These are phyloP conservation scores for Tolypocladium nubicola DNA, from an alignment of 2,329 filamentous ascomycete species.

Conservation along the genomic window DNA sequence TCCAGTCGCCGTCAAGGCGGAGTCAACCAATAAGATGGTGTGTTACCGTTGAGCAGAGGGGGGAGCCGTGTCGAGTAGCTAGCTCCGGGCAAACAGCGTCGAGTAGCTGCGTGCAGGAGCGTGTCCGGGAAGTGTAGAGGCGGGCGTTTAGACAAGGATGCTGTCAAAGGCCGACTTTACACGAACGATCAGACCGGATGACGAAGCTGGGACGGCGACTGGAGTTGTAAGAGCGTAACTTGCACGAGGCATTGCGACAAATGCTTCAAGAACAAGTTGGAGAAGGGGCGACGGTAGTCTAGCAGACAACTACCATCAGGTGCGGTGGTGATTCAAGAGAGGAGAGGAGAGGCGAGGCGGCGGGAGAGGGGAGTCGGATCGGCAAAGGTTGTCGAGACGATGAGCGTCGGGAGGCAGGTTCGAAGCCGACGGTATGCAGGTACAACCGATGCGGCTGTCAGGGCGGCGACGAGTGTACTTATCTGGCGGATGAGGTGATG, in stretches of 20 bases:
- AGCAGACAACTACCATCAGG: slow-evolving; percentile 3
- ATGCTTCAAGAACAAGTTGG: slow-evolving; percentile 18
- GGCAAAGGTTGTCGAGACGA: not conserved
- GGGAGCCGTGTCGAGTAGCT: slow-evolving; percentile 22
- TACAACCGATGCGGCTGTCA: slow-evolving; percentile 13
- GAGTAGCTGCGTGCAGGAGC: slow-evolving; percentile 22
- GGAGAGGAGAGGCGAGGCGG: not conserved
- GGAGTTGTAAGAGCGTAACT: slow-evolving; percentile 34
- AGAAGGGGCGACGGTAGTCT: slow-evolving; percentile 14
- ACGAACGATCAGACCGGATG: slow-evolving; percentile 48
- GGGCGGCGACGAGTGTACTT: slow-evolving; percentile 16
- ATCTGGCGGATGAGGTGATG: slow-evolving; percentile 16
- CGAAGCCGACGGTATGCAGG: slow-evolving; percentile 16
- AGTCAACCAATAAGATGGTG: slow-evolving; percentile 38
- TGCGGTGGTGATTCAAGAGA: not conserved
- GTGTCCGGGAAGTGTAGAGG: slow-evolving; percentile 26
- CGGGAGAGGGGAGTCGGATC: not conserved
- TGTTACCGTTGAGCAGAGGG: slow-evolving; percentile 20
- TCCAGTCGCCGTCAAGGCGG: slow-evolving; percentile 46
- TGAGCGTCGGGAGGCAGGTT: not conserved
- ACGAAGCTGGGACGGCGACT: slow-evolving; percentile 55
- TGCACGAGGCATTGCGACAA: slow-evolving; percentile 49
- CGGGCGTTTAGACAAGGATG: slow-evolving; percentile 30
- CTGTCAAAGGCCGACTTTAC: slow-evolving; percentile 34
- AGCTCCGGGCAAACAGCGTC: slow-evolving; percentile 28